A percentile compares a stretch with the other conserved stretches of the same genome.
These are phyloP conservation scores for Vitis vinifera DNA, from an alignment of 164 flowering plant species.

Conservation along the genomic window DNA sequence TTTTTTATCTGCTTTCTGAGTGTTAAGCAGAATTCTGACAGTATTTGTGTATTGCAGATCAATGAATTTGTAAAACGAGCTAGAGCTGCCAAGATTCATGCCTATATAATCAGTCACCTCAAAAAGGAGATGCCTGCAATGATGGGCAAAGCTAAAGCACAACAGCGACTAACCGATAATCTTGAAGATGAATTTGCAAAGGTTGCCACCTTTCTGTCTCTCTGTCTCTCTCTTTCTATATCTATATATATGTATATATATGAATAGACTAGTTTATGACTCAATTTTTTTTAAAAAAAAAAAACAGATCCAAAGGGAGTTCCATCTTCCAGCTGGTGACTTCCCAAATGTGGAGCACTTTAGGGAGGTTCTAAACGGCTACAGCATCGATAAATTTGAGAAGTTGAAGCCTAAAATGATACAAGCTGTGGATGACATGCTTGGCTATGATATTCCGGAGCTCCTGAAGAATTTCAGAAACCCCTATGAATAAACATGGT, in stretches of 20 bases:
- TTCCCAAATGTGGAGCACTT: slow-evolving; percentile 88
- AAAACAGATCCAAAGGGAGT: slow-evolving; percentile 79
- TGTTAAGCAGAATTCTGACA: neutral
- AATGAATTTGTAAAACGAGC: slow-evolving; percentile 99
- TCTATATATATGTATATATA: neutral
- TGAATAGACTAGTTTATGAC: no score
- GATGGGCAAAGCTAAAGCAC: slow-evolving; percentile 95
- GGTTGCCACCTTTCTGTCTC: slow-evolving; percentile 34
- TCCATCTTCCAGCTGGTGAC: slow-evolving; percentile 75
- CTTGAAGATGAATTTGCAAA: slow-evolving; percentile 83
- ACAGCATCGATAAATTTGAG: slow-evolving; percentile 88
- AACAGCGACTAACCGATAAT: slow-evolving; percentile 77
- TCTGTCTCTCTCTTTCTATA: slow-evolving; percentile 1
- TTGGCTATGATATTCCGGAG: slow-evolving; percentile 85
- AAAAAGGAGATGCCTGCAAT: slow-evolving; percentile 95
- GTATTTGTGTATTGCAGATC: slow-evolving; percentile 51
- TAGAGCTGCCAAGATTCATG: slow-evolving; percentile 95
- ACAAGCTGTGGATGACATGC: slow-evolving; percentile 89
- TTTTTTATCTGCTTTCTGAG: neutral
- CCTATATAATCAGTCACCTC: slow-evolving; percentile 96
- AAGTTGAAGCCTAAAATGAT: slow-evolving; percentile 89
- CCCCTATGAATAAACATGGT: slow-evolving; percentile 46
- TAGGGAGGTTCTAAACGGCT: slow-evolving; percentile 62
- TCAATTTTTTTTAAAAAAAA: neutral
- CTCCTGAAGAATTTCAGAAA: slow-evolving; percentile 76